Base-by-base conservation (phyloP, 306 rosid genomes). In the Boehmeria nivea region DNA sequence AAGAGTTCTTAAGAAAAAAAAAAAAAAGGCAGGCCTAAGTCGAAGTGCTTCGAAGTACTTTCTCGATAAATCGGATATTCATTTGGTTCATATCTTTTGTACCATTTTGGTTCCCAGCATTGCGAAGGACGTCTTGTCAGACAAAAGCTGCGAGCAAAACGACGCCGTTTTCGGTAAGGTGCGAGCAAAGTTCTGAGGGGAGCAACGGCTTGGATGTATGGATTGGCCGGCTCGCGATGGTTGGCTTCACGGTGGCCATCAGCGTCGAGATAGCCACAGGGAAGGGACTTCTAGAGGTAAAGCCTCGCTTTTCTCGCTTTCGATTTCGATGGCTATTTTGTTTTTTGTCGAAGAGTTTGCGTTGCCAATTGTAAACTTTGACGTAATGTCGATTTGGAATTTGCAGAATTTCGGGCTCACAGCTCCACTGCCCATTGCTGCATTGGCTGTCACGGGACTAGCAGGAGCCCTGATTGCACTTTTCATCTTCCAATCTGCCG, bases 401-500 rank as follows among this genome's bases (percentile, higher is more conserved):
- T 53, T 74, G 80, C 86, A 91, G 99, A 91, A 91, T 63, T 82
- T 91, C 60, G 96, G 96, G 70, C 78, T 91, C 27, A 55, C 72
- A 23, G 0, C 24, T 51, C 95, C 99, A 59, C 63, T 81, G 40
- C 99, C 99, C 25, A 76, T 94, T 11, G 93, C 68, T 68, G 96
- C 99, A 56, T 71, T 87, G 72, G 99, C 68, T 34, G 87, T 91
- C 52, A 87, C 99, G 2, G 82, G 77, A 67, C 64, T 87, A 77
- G 96, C 81, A 43, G 96, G 99, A 34, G 71, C 87, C 67, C 76
- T 90, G 73, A 87, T 91, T 0, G 94, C 94, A 33, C 67, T 87
- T 61, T 87, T 90, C 56, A 91, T 87, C 74, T 91, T 84, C 76
- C 99, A 91, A 66, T 91, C 99, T 46, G 96, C 96, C 59, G 79